Evolutionary conservation across 2,329 filamentous ascomycete genomes (phyloP).

Genomic region (Cercospora sp.): DNA sequence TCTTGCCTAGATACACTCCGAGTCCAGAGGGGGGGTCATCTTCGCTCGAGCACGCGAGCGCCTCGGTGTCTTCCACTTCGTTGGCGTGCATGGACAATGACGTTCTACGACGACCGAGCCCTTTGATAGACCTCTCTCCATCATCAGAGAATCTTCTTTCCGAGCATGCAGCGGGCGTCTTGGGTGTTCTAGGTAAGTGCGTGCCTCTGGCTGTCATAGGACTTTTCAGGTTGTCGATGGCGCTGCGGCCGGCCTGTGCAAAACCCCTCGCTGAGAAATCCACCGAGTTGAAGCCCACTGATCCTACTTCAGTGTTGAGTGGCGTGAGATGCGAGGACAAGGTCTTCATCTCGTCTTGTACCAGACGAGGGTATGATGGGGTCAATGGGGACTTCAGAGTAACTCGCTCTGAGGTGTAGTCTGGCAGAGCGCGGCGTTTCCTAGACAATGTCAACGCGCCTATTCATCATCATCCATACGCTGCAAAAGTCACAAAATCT

Average conservation of each 20-base stretch:
- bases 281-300: background rate
- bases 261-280: background rate
- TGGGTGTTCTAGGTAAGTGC: background rate
- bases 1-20: constrained; percentile 64
- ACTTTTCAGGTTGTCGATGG: constrained; percentile 4
- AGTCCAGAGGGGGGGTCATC: constrained; percentile 63
- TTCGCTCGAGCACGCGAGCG: constrained; percentile 41
- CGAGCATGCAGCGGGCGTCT: background rate
- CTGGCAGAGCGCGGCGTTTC: background rate
- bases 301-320: constrained; percentile 9
- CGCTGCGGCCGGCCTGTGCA: background rate
- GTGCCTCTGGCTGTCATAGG: background rate
- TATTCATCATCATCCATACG: background rate
- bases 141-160: background rate
- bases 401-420: background rate
- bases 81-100: constrained; percentile 1
- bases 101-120: constrained; percentile 14
- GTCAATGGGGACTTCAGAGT: background rate
- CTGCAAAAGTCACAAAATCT: background rate
- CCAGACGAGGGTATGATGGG: background rate
- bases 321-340: background rate
- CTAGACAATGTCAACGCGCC: background rate
- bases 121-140: background rate
- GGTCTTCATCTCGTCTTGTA: background rate
- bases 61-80: constrained; percentile 12